Evolutionary conservation across 495 filamentous ascomycete species (phyloP), one percentile per base, ranked within the genome.

Genomic region (Penicilliopsis zonata): DNA sequence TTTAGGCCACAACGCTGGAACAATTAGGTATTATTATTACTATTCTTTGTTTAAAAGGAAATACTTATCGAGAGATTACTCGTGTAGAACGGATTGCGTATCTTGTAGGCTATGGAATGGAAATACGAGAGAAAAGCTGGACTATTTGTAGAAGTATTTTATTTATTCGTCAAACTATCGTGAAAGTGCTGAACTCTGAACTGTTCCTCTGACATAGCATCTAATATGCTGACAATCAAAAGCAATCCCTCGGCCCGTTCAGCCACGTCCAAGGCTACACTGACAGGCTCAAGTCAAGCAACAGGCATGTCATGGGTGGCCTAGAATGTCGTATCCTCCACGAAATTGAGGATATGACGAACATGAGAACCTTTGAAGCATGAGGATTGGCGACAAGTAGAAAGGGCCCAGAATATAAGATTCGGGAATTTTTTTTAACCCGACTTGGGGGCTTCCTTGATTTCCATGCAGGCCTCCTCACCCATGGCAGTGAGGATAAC

Each of bases 401-500:
- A 39, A 32, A 47, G 18, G 42, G 42, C 43, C 50, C 41, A 32
- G 40, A 28, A 26, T 46, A 36, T 35, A 41, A 37, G 38, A 32
- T 35, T 42, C 46, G 38, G 49, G 15, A 21, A 5, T 20, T 10
- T 21, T 31, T 31, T 20, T 20, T 18, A 28, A 10, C 26, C 26
- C 64, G 55, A 50, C 52, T 53, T 57, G 52, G 50, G 79, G 52
- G 81, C 80, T 64, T 96, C 88, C 75, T 98, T 94, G 64, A 78
- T 80, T 55, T 94, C 86, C 52, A 94, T 82, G 44, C 77, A 82
- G 42, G 72, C 70, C 73, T 95, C 85, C 62, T 96, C 87, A 47
- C 81, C 80, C 90, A 99, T 99, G 55, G 90, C 77, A 40, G 82
- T 80, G 53, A 88, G 80, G 60, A 99, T 70, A 45, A 85, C 82